phyloP scores from a whole-genome alignment of 345 rosid species.

The Laguncularia racemosa region DNA sequence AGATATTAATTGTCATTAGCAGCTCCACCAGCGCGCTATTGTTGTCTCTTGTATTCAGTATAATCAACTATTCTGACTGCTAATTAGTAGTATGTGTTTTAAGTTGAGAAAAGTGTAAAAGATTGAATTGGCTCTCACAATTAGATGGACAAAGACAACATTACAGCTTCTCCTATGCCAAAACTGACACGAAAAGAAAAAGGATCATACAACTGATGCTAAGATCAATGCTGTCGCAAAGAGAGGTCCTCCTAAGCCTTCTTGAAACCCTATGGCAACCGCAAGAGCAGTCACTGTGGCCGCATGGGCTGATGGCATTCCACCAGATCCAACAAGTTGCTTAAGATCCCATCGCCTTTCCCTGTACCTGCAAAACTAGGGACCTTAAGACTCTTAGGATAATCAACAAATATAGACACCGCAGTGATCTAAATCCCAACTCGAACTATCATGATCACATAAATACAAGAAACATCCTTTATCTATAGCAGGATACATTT shows the following conservation, averaged over 20 bases:
- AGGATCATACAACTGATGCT: constrained; percentile 59
- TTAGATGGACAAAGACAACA: no score
- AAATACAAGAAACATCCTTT: background rate
- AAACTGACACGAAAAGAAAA: background rate
- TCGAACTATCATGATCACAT: background rate
- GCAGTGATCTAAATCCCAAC: constrained; percentile 3
- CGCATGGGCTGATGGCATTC: constrained; percentile 97
- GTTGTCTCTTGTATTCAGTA: no score
- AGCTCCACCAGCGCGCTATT: no score
- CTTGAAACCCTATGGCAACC: constrained; percentile 70
- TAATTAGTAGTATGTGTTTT: no score
- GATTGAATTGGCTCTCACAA: no score
- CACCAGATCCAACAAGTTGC: constrained; percentile 84
- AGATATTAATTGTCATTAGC: no score
- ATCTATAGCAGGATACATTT: no score
- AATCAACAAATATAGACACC: background rate
- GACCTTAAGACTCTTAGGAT: constrained; percentile 32
- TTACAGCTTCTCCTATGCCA: background rate
- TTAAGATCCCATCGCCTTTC: constrained; percentile 81
- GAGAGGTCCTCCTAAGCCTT: constrained; percentile 71
- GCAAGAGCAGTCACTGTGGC: constrained; percentile 82
- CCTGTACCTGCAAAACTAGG: constrained; percentile 68
- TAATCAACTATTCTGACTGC: no score
- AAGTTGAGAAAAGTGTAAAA: no score
- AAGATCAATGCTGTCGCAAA: constrained; percentile 67